Conservation (phyloP, 352 stramenopile genomes). For the Pythium sukuiense region DNA sequence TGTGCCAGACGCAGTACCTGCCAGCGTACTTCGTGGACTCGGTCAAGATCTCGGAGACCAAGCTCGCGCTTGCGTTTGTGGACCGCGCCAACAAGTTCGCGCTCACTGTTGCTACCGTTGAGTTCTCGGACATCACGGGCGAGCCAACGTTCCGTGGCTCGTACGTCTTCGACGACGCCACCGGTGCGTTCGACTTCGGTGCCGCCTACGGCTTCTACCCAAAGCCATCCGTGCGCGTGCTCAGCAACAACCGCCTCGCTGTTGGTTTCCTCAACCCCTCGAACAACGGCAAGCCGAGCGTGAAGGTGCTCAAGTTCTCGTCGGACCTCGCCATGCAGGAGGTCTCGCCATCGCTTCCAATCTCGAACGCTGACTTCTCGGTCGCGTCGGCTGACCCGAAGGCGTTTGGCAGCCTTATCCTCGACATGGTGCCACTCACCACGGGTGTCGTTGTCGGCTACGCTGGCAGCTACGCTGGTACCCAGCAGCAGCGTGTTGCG, state of each 20-base stretch:
- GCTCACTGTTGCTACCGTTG: slow-evolving; percentile 63
- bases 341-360: slow-evolving; percentile 55
- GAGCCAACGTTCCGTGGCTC: slow-evolving; percentile 64
- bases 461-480: slow-evolving; percentile 50
- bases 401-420: slow-evolving; percentile 44
- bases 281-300: slow-evolving; percentile 66
- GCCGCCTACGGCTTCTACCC: slow-evolving; percentile 64
- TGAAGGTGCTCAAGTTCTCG: slow-evolving; percentile 72
- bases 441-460: slow-evolving; percentile 60
- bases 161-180: slow-evolving; percentile 64
- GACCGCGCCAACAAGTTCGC: slow-evolving; percentile 75
- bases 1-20: slow-evolving; percentile 58
- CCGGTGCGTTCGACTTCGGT: slow-evolving; percentile 70
- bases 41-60: slow-evolving; percentile 59
- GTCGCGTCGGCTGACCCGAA: slow-evolving; percentile 54
- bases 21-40: slow-evolving; percentile 74
- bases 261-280: slow-evolving; percentile 78
- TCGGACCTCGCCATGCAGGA: slow-evolving; percentile 52
- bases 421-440: slow-evolving; percentile 57
- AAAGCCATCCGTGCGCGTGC: slow-evolving; percentile 53
- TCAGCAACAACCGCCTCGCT: slow-evolving; percentile 55
- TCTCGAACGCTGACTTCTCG: slow-evolving; percentile 76
- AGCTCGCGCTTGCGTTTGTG: slow-evolving; percentile 67
- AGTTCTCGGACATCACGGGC: slow-evolving; percentile 59
- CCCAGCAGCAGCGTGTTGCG: slow-evolving; percentile 67